Percentiles rank a stretch among this genome's conserved stretches.
Evolutionary conservation across 2,329 filamentous ascomycete genomes (phyloP).

Genomic region (Penicillium sp.): DNA sequence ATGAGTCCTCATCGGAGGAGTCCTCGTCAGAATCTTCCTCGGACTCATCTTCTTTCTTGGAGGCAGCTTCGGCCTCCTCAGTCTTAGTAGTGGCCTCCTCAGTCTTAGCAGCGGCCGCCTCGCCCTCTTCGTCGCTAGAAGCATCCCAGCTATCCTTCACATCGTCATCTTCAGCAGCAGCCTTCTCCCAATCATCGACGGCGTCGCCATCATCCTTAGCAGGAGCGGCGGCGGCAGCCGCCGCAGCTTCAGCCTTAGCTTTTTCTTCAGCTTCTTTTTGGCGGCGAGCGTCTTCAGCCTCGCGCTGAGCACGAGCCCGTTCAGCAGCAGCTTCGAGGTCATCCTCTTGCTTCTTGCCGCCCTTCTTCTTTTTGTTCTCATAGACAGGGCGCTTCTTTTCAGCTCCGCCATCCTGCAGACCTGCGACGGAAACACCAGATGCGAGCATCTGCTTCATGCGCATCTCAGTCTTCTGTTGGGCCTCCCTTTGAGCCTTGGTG

Average conservation of each 20-base stretch:
- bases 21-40: conserved; percentile 39
- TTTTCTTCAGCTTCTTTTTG: conserved; percentile 74
- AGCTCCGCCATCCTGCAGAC: conserved; percentile 49
- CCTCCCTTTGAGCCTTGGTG: conserved; percentile 54
- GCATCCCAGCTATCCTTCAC: conserved; percentile 97
- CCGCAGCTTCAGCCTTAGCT: conserved; percentile 77
- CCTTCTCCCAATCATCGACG: conserved; percentile 82
- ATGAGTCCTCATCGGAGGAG: conserved; percentile 55
- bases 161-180: conserved; percentile 73
- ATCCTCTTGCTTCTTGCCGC: conserved; percentile 64
- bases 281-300: conserved; percentile 60
- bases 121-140: conserved; percentile 63
- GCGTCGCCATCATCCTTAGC: conserved; percentile 60
- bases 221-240: conserved; percentile 61
- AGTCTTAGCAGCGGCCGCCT: conserved; percentile 33
- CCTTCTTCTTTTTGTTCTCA: conserved; percentile 78
- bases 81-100: conserved; percentile 1
- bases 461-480: conserved; percentile 51
- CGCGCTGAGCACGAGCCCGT: conserved; percentile 49
- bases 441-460: conserved; percentile 56
- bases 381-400: conserved; percentile 78
- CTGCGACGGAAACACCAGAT: conserved; percentile 51
- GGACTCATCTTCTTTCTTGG: conserved; percentile 28
- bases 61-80: conserved; percentile 35
- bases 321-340: conserved; percentile 56